Percentiles rank a stretch among this genome's conserved stretches.
phyloP scores from a whole-genome alignment of 2,329 filamentous ascomycete species.

The Colletotrichum karsti region DNA sequence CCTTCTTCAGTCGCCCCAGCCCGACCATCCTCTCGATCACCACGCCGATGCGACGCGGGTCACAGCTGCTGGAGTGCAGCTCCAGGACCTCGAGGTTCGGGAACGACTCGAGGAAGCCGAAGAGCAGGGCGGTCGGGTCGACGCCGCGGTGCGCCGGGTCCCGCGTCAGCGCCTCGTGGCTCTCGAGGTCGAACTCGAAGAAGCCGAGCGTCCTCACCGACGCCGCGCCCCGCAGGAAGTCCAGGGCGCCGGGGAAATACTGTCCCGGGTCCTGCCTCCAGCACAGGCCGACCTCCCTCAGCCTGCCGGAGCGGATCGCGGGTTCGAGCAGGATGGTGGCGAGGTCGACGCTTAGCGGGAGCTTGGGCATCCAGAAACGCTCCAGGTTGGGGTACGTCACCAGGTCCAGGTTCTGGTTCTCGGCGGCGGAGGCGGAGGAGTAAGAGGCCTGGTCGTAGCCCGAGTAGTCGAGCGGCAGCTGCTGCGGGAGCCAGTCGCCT shows the following conservation, averaged over 20 bases:
- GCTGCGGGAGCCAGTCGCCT: conserved; percentile 35
- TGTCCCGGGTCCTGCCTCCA: conserved; percentile 34
- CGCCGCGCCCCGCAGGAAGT: conserved; percentile 44
- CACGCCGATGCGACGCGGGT: neutral
- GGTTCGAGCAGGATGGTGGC: conserved; percentile 31
- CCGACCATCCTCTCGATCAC: conserved; percentile 9
- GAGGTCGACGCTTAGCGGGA: conserved; percentile 23
- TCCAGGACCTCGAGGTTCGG: conserved; percentile 29
- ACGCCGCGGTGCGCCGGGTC: conserved; percentile 14
- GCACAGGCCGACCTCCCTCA: conserved; percentile 40
- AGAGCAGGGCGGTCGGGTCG: conserved; percentile 16
- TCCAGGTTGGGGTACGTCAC: conserved; percentile 27
- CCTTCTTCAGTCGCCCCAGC: conserved; percentile 4
- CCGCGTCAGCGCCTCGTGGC: conserved; percentile 23
- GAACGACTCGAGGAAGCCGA: conserved; percentile 30
- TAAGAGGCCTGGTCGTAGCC: conserved; percentile 4
- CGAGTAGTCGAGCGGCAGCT: conserved; percentile 30
- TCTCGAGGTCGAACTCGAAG: conserved; percentile 43
- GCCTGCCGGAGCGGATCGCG: conserved; percentile 36
- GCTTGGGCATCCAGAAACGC: conserved; percentile 27
- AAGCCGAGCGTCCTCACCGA: conserved; percentile 44
- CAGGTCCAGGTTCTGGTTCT: neutral
- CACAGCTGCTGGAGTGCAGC: conserved; percentile 19
- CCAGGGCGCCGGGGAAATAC: conserved; percentile 36
- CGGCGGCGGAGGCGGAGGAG: neutral